Base-by-base conservation (phyloP, 1,284 basidiomycete species). In the Leccinum huronense region DNA sequence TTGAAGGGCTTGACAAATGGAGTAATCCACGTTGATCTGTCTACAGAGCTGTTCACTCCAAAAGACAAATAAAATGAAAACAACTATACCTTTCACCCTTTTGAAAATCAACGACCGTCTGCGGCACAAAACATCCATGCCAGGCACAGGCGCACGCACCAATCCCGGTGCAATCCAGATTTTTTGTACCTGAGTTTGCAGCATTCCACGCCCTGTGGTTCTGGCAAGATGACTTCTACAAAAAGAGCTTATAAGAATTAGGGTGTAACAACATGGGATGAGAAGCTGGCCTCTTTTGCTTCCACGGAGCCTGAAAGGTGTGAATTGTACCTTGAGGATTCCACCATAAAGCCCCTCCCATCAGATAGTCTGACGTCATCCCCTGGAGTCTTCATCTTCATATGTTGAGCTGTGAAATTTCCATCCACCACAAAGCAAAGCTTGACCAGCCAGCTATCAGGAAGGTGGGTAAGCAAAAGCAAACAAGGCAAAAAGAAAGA, bases 331-430 rank as follows among this genome's bases (percentile, higher is more conserved):
- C 36, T 38, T 14, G 36, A 38, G 36, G 36, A 38, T 38, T 38
- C 42, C 19, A 51, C 45, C 45, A 51, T 51, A 51, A 19, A 51
- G n/a, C n/a, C 45, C 19, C n/a, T 9, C 9, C 45, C 45, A 51
- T 51, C 45, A n/a, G n/a, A 60, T 1, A 69, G 57, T 0, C 30
- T 23, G 5, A 70, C 27, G 59, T 69, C 62, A 40, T 62, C 36
- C 19, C 65, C 57, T 2, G 61, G 69, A 2, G 23, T 60, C 38
- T 34, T 11, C 59, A 67, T 67, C 19, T 66, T 63, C 60, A 70
- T 64, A 33, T 69, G 60, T 19, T 70, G 59, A 0, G 60, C 65
- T 3, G 53, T 65, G 33, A 70, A 70, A 34, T 70, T 70, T 2
- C 69, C 42, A 48, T 48, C 42, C 16, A 48, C 42, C 16, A 48